These are phyloP conservation scores for Eimeria maxima DNA, from an alignment of 169 alveolate species.

Conservation along the genomic window DNA sequence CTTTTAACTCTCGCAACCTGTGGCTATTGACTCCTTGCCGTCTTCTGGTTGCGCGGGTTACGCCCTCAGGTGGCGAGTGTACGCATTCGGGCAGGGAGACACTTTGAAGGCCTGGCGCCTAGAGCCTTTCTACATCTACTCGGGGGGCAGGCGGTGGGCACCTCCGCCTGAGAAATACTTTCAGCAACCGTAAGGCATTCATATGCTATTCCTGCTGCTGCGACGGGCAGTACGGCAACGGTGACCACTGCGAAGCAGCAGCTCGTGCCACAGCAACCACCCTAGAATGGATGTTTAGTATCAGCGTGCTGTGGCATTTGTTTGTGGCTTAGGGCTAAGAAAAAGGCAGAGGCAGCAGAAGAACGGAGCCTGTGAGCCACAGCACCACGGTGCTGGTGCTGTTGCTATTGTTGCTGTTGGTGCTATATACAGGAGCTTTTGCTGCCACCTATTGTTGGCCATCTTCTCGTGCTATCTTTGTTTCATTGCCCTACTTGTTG, in stretches of 20 bases:
- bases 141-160: constrained; percentile 84
- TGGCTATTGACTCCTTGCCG: not conserved
- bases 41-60: not conserved
- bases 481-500: not conserved
- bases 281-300: no score
- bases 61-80: constrained; percentile 81
- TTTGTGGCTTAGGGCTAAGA: constrained; percentile 29
- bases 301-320: not conserved
- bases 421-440: not conserved
- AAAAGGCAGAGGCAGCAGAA: constrained; percentile 68
- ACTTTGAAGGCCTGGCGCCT: constrained; percentile 80
- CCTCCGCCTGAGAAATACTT: constrained; percentile 80
- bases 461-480: not conserved
- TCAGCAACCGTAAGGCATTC: constrained; percentile 65
- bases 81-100: constrained; percentile 84
- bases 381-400: not conserved
- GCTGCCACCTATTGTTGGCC: not conserved
- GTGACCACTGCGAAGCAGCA: not conserved
- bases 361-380: constrained; percentile 70
- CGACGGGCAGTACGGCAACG: not conserved
- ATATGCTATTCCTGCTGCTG: not conserved
- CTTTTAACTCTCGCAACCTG: not conserved
- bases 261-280: not conserved
- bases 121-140: constrained; percentile 83
- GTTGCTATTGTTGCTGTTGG: constrained; percentile 11